A percentile compares a stretch with the other conserved stretches of the same genome.
These are phyloP conservation scores for Hibiscus syriacus DNA, from an alignment of 345 rosid genomes.

Conservation along the genomic window DNA sequence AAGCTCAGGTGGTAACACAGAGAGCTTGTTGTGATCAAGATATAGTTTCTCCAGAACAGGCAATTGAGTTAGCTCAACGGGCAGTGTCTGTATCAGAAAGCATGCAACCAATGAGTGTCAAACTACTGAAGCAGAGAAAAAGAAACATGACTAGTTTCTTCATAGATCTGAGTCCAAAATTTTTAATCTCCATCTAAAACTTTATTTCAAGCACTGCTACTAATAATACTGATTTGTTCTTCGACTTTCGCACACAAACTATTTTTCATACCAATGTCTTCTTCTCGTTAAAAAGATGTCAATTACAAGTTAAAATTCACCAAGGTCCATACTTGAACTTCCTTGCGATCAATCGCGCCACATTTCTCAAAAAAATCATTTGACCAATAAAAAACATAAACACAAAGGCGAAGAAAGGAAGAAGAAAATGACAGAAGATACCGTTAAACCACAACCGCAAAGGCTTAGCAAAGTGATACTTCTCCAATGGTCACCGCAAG, in stretches of 20 bases:
- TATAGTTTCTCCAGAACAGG: slow-evolving; percentile 83
- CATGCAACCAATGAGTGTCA: background rate
- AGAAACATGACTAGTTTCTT: background rate
- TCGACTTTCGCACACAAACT: background rate
- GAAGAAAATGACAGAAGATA: slow-evolving; percentile 18
- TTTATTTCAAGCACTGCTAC: background rate
- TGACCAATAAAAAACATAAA: slow-evolving; percentile 17
- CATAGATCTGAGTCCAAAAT: background rate
- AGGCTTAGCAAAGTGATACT: slow-evolving; percentile 66
- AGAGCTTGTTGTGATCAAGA: slow-evolving; percentile 74
- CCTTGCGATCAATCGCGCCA: background rate
- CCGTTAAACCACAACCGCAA: slow-evolving; percentile 60
- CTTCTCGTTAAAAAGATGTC: background rate
- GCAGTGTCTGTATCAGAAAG: slow-evolving; percentile 50
- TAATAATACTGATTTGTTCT: no score
- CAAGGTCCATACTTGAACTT: background rate
- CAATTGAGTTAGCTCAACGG: slow-evolving; percentile 67
- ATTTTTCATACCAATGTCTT: background rate
- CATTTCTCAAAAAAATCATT: background rate
- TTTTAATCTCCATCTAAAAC: background rate
- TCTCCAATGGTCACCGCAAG: slow-evolving; percentile 75
- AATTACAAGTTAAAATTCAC: background rate
- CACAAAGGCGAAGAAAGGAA: background rate
- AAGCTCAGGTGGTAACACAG: slow-evolving; percentile 83
- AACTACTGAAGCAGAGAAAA: background rate